Conservation (phyloP, 2,329 filamentous ascomycete species). For the Apiospora saccharicola region DNA sequence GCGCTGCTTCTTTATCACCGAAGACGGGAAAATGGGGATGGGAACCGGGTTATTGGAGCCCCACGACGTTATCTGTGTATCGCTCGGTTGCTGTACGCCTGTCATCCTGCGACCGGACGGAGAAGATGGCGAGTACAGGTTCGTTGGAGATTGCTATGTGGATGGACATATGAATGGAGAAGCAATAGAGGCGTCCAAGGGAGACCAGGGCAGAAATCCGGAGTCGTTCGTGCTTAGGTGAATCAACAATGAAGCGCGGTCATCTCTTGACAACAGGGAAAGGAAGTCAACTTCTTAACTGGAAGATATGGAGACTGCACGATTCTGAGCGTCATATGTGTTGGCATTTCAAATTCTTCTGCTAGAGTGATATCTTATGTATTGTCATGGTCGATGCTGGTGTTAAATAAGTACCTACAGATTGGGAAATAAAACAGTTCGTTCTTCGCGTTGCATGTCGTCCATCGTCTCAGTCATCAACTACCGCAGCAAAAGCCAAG, state of each 20-base stretch:
- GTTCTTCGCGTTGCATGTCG: too few species aligned
- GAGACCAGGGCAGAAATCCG: neutral
- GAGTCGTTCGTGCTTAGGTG: neutral
- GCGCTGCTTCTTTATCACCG: slow-evolving; percentile 37
- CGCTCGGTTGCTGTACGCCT: neutral
- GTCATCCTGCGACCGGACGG: neutral
- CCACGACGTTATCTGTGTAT: neutral
- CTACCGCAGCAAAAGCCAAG: too few species aligned
- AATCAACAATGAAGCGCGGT: neutral
- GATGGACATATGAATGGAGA: neutral
- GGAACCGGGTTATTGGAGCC: slow-evolving; percentile 41
- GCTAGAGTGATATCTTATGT: too few species aligned
- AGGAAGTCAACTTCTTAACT: neutral
- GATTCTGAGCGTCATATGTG: too few species aligned
- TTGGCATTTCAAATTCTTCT: too few species aligned
- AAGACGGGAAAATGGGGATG: slow-evolving; percentile 39
- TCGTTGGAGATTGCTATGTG: neutral
- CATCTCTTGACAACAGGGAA: neutral
- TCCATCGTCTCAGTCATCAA: too few species aligned
- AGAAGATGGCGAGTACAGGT: neutral
- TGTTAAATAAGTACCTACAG: too few species aligned
- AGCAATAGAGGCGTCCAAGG: neutral
- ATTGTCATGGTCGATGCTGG: too few species aligned
- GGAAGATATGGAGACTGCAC: neutral
- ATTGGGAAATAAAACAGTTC: too few species aligned